Evolutionary conservation across 108 stramenopile genomes (phyloP), one percentile per base, ranked within the genome.

Genomic region (Skeletonema costatum): DNA sequence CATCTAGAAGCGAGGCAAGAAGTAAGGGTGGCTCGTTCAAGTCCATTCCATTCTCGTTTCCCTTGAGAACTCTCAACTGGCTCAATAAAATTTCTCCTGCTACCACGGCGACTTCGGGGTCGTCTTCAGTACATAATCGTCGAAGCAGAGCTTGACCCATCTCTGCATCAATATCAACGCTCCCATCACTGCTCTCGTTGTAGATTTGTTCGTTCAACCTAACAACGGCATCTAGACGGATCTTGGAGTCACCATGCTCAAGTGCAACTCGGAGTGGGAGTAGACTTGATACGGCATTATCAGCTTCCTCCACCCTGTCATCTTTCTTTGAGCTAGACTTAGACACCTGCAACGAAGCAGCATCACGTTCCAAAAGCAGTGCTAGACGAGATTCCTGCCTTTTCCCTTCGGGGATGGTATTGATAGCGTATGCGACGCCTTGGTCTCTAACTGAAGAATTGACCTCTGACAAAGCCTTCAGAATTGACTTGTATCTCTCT

Each of bases 181-280:
- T 33, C 30, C 38, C 50, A 30, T 41, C 73, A 53, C 64, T 68
- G 17, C 59, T 35, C 2, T 70, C 63, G 7, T 30, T 41, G 41
- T 29, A 44, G 42, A 42, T 64, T 60, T 84, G 35, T 30, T 80
- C 60, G 16, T 85, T 36, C 9, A 93, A 71, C 19, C 82, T 67
- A 32, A 68, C 58, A 10, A 93, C 82, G 14, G 94, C 88, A 46
- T 87, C 73, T 12, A 90, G 73, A 14, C 94, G 89, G 31, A 93
- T 73, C 10, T 76, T 46, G 9, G 80, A 69, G 68, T 89, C 84
- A 10, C 92, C 84, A 67, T 93, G 88, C 46, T 95, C 92, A 16
- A 95, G 66, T 46, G 90, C 92, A 7, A 93, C 87, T 25, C 89
- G 75, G 16, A 87, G 77, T 38, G 92, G 93, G 60, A 94, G 68